Percentiles rank a stretch among this genome's conserved stretches.
Conservation (phyloP, 306 rosid species). For the Vicia sativa region DNA sequence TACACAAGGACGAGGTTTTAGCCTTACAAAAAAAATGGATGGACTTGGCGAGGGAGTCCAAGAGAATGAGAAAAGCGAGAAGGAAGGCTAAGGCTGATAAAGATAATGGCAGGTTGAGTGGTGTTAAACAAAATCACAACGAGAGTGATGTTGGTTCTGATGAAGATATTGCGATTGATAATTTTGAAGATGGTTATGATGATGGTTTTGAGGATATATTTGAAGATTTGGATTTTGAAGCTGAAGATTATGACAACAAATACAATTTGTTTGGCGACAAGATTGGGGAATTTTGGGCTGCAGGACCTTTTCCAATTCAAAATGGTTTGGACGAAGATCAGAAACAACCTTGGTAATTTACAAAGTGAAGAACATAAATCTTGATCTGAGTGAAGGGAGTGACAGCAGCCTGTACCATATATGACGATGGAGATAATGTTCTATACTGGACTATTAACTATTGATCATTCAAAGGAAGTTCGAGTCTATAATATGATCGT, state of each 20-base stretch:
- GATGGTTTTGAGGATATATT: conserved; percentile 80
- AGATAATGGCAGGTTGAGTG: conserved; percentile 36
- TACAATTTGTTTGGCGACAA: conserved; percentile 32
- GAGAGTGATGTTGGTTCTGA: conserved; percentile 42
- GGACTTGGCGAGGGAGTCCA: conserved; percentile 73
- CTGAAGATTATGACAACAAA: conserved; percentile 39
- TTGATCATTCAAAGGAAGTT: not conserved
- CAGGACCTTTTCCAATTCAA: conserved; percentile 45
- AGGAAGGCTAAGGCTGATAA: conserved; percentile 45
- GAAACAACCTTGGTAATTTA: conserved; percentile 73
- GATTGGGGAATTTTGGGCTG: conserved; percentile 59
- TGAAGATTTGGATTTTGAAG: conserved; percentile 56
- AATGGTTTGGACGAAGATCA: conserved; percentile 43
- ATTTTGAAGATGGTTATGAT: conserved; percentile 54
- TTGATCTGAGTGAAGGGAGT: conserved; percentile 20
- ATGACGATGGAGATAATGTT: conserved; percentile 8
- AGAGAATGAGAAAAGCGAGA: conserved; percentile 66
- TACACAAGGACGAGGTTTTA: conserved; percentile 66
- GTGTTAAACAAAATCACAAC: conserved; percentile 23
- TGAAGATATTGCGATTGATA: conserved; percentile 46
- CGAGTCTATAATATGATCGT: conserved; percentile 17
- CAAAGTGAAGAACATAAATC: conserved; percentile 4
- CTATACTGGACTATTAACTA: conserved; percentile 11
- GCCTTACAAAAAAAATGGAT: conserved; percentile 60
- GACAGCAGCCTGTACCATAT: not conserved